Conservation (phyloP, 2,329 filamentous ascomycete genomes). For the Coniochaeta ligniaria region DNA sequence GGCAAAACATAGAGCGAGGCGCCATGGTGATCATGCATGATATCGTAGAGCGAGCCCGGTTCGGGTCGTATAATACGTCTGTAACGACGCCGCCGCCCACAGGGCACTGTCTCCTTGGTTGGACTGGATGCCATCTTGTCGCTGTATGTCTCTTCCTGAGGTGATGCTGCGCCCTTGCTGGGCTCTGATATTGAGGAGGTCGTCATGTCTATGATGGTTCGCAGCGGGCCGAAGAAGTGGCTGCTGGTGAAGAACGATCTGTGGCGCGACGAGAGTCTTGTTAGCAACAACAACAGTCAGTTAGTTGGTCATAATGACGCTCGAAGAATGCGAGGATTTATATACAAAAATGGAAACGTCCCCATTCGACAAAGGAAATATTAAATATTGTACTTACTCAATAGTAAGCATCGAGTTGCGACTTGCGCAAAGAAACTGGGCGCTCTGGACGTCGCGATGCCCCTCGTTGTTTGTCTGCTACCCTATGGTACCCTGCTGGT, state of each 20-base stretch:
- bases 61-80: slow-evolving; percentile 31
- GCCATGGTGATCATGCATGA: slow-evolving; percentile 41
- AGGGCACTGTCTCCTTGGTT: neutral
- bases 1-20: slow-evolving; percentile 42
- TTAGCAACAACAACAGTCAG: neutral
- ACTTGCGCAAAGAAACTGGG: neutral
- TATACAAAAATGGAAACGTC: neutral
- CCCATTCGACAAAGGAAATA: neutral
- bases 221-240: slow-evolving; percentile 17
- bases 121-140: neutral
- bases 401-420: slow-evolving; percentile 14
- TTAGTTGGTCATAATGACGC: neutral
- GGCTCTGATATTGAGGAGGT: slow-evolving; percentile 4
- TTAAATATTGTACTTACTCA: slow-evolving; percentile 13
- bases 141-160: neutral
- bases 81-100: slow-evolving; percentile 5
- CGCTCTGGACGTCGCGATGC: neutral
- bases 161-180: neutral
- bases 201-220: slow-evolving; percentile 17
- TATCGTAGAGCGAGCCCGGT: slow-evolving; percentile 42
- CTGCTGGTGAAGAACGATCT: slow-evolving; percentile 17
- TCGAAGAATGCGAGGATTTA: neutral
- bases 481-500: neutral
- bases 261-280: slow-evolving; percentile 1
- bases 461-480: neutral